A percentile compares a stretch with the other conserved stretches of the same genome.
phyloP scores from a whole-genome alignment of 2,329 filamentous ascomycete species.

The Paecilomyces sp. region DNA sequence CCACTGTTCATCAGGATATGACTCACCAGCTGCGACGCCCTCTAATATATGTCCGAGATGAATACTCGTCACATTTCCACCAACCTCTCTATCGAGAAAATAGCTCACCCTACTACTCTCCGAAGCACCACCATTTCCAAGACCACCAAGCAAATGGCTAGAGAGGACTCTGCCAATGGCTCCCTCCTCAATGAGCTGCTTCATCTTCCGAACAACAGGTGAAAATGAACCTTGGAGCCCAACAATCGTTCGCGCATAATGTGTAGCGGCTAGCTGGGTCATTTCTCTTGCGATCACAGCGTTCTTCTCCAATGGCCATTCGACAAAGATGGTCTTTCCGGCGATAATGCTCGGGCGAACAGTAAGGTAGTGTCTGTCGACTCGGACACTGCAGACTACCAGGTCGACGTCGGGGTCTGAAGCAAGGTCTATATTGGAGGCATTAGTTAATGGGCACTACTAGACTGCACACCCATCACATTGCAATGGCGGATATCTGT shows the following conservation, averaged over 20 bases:
- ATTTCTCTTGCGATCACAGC: conserved; percentile 36
- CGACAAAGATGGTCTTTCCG: conserved; percentile 49
- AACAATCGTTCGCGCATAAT: conserved; percentile 37
- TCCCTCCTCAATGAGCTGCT: conserved; percentile 38
- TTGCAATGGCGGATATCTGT: neutral
- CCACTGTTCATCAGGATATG: neutral
- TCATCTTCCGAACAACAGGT: conserved; percentile 39
- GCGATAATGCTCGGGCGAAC: conserved; percentile 42
- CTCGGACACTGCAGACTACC: conserved; percentile 45
- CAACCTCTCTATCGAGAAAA: conserved; percentile 4
- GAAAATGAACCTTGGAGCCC: conserved; percentile 46
- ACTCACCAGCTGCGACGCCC: neutral
- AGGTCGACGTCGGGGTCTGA: conserved; percentile 46
- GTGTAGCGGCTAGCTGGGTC: conserved; percentile 23
- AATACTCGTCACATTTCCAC: neutral
- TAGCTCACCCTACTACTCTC: conserved; percentile 7
- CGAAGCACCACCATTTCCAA: conserved; percentile 9
- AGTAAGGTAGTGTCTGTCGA: conserved; percentile 46
- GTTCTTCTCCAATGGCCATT: conserved; percentile 52
- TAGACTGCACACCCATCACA: neutral
- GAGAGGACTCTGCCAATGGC: conserved; percentile 49
- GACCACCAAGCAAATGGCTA: conserved; percentile 36
- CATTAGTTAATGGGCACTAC: neutral
- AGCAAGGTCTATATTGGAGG: conserved; percentile 29
- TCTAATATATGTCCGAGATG: neutral